Conservation (phyloP, 2,329 filamentous ascomycete species). For the Purpureocillium takamizusanense region DNA sequence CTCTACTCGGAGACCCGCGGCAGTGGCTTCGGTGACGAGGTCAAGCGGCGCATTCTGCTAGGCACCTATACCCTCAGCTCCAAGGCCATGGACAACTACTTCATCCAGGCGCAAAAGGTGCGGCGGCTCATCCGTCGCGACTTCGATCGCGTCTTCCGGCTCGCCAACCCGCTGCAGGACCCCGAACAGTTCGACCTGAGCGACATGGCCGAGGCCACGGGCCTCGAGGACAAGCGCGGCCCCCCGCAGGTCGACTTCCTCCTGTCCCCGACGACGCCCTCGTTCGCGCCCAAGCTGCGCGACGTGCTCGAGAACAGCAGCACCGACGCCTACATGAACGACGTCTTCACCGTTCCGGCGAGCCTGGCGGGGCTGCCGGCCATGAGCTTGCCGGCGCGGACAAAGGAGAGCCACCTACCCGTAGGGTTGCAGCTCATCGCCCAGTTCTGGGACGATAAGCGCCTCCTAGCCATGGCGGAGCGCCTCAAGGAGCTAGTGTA, state of each 20-base stretch:
- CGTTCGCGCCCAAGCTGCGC: constrained; percentile 56
- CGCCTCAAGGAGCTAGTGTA: constrained; percentile 4
- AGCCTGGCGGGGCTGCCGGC: constrained; percentile 87
- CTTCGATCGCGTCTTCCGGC: constrained; percentile 70
- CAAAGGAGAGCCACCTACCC: constrained; percentile 21
- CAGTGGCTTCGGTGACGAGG: constrained; percentile 71
- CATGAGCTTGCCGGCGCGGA: constrained; percentile 61
- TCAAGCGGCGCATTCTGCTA: constrained; percentile 76
- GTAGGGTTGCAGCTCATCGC: constrained; percentile 66
- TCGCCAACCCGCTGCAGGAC: constrained; percentile 58
- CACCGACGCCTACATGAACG: constrained; percentile 80
- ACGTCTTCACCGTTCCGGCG: constrained; percentile 91
- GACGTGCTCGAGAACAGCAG: constrained; percentile 45
- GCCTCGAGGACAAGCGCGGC: constrained; percentile 46
- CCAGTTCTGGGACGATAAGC: constrained; percentile 69
- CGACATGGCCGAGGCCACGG: constrained; percentile 45
- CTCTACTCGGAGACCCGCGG: constrained; percentile 72
- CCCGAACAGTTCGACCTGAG: constrained; percentile 46
- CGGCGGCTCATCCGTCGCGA: constrained; percentile 76
- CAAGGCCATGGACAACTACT: constrained; percentile 90
- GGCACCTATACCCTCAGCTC: constrained; percentile 88
- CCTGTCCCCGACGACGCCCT: constrained; percentile 79
- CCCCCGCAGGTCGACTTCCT: constrained; percentile 71
- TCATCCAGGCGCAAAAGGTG: constrained; percentile 84
- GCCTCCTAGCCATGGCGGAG: constrained; percentile 50